Base-by-base conservation (phyloP, 345 rosid species). In the Eucalyptus erythrocorys region DNA sequence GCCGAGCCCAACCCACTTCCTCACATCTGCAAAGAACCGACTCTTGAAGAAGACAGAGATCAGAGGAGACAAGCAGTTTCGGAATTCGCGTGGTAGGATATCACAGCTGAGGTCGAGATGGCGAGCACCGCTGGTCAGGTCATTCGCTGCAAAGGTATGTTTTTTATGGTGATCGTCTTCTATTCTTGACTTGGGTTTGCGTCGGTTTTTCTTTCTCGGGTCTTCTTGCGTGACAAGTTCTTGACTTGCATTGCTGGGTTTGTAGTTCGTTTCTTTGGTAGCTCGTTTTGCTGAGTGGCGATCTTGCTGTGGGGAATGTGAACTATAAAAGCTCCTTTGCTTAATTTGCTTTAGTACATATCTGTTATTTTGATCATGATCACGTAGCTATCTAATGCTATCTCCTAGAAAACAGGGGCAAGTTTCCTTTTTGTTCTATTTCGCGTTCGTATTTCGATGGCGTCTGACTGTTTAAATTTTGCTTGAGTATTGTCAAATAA, bases 61-160 rank as follows among this genome's bases (percentile, higher is more conserved):
- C 82, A 10, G 82, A 76, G 47, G 21, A 37, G 4, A 22, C 27
- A 0, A 19, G 42, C 47, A 21, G 47, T 76, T 76, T 40, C 15
- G 10, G 82, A 40, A 21, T 76, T 76, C 15, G 82, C 0, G 82
- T 10, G 14, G 68, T 26, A 59, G n/a, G 15, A 40, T 6, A 19
- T 3, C 47, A n/a, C n/a, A n/a, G 24, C 47, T 11, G 47, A 40
- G 9, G 47, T 76, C 24, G 82, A 76, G 30, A 89, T 88, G 93
- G 55, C 90, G 40, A 88, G 85, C 90, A 92, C 91, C 14, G 91
- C 59, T 79, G 93, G 92, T 48, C 90, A 93, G 86, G 90, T 93
- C 79, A 93, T 93, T 12, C 93, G 86, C 86, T 93, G 93, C 91
- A 92, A 85, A 85, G 93, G 93, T 93, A 91, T 1, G 82, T 40